These are phyloP conservation scores for Asterella californica DNA, from an alignment of 225 moss, liverwort and hornwort genomes.

Conservation along the genomic window DNA sequence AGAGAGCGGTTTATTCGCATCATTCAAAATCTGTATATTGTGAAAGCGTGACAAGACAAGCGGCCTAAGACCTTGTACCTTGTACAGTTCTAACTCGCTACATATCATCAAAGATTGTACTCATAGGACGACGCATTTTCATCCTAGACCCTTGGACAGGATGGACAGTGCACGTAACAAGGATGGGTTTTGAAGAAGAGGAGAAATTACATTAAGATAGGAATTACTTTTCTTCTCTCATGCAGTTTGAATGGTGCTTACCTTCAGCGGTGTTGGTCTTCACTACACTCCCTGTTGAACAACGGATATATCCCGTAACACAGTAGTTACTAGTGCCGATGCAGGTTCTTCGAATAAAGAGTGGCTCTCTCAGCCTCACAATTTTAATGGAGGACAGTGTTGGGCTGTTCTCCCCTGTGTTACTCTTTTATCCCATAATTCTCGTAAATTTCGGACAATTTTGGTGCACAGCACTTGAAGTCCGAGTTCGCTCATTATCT, in stretches of 20 bases:
- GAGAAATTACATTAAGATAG: not conserved
- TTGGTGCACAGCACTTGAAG: too few relatives aligned
- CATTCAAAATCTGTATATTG: not conserved
- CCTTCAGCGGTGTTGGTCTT: not conserved
- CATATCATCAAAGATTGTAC: slow-evolving; percentile 15
- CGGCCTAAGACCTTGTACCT: slow-evolving; percentile 18
- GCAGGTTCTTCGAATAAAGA: slow-evolving; percentile 10
- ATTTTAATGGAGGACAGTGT: not conserved
- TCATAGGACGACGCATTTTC: slow-evolving; percentile 6
- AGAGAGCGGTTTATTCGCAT: slow-evolving; percentile 3
- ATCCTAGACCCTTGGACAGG: slow-evolving; percentile 8
- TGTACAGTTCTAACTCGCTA: slow-evolving; percentile 20
- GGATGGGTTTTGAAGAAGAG: slow-evolving; percentile 10
- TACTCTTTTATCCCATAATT: too few relatives aligned
- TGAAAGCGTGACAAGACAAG: slow-evolving; percentile 18
- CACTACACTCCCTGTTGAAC: not conserved
- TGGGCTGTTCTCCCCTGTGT: not conserved
- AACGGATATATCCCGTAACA: not conserved
- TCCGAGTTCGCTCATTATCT: too few relatives aligned
- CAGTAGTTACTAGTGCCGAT: not conserved
- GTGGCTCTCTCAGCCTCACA: slow-evolving; percentile 14
- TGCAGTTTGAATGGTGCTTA: not conserved
- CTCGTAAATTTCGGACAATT: too few relatives aligned
- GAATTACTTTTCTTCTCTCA: not conserved
- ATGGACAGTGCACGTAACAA: slow-evolving; percentile 5